Percentiles rank a stretch among this genome's conserved stretches.
Conservation (phyloP, 768 basidiomycete genomes). For the Trametes coccinea region DNA sequence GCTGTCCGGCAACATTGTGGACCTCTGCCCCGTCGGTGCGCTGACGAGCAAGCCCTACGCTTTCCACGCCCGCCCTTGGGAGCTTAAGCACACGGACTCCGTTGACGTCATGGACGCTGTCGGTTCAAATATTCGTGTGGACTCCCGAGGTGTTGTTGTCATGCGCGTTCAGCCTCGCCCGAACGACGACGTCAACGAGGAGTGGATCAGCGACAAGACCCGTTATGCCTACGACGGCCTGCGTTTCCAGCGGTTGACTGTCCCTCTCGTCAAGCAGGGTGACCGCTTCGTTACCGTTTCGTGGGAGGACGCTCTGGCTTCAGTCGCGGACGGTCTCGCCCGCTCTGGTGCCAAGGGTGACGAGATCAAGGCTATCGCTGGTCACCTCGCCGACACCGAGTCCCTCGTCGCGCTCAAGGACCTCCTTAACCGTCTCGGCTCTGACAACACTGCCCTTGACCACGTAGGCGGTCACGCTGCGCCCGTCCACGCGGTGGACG, state of each 20-base stretch:
- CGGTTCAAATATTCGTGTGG: slow-evolving; percentile 94
- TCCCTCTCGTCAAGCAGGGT: slow-evolving; percentile 87
- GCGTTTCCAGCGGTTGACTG: slow-evolving; percentile 91
- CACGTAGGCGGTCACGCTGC: slow-evolving; percentile 62
- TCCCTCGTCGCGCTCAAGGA: slow-evolving; percentile 93
- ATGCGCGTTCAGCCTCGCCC: slow-evolving; percentile 97
- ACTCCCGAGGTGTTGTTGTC: slow-evolving; percentile 92
- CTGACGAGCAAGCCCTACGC: slow-evolving; percentile 98
- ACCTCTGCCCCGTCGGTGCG: slow-evolving; percentile 97
- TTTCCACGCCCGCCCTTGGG: slow-evolving; percentile 97
- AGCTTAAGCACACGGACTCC: slow-evolving; percentile 96
- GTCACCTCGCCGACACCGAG: slow-evolving; percentile 92
- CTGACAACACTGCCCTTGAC: slow-evolving; percentile 89
- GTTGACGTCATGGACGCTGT: slow-evolving; percentile 94
- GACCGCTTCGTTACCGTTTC: slow-evolving; percentile 87
- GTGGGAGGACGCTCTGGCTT: slow-evolving; percentile 87
- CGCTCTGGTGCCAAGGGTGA: slow-evolving; percentile 82
- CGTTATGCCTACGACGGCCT: slow-evolving; percentile 96
- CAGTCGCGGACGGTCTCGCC: slow-evolving; percentile 76
- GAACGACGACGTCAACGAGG: slow-evolving; percentile 98
- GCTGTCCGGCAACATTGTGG: slow-evolving; percentile 94
- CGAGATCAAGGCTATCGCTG: slow-evolving; percentile 94
- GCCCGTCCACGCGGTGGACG: slow-evolving; percentile 81
- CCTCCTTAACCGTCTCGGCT: slow-evolving; percentile 87
- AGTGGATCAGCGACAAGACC: slow-evolving; percentile 99